Conservation (phyloP, 495 filamentous ascomycete genomes). For the Penicillium herquei region DNA sequence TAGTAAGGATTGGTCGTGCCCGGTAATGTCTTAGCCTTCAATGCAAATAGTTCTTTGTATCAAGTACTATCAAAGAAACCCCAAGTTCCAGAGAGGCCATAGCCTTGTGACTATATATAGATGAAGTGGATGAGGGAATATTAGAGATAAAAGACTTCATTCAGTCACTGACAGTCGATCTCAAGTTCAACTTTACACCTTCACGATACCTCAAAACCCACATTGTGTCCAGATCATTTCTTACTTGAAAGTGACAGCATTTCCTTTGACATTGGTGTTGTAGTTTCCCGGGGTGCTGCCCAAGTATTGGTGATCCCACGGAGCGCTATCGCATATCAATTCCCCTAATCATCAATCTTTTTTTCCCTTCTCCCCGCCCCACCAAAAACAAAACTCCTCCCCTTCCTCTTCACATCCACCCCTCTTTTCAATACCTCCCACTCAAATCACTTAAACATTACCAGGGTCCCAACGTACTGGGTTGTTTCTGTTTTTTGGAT, state of each 20-base stretch:
- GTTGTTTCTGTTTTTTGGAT: constrained; percentile 27
- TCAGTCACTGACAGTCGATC: no score
- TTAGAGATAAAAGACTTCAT: no score
- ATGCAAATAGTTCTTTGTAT: constrained; percentile 28
- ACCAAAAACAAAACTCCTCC: constrained; percentile 34
- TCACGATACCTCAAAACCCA: no score
- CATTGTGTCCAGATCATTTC: no score
- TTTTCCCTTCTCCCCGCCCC: constrained; percentile 32
- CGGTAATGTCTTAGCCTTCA: constrained; percentile 23
- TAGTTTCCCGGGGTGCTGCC: no score
- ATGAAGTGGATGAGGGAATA: no score
- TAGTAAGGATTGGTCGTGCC: constrained; percentile 24
- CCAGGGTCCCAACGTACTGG: constrained; percentile 24
- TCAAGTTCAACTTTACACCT: no score
- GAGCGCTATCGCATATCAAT: constrained; percentile 23
- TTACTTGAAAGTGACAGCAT: no score
- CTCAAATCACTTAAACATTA: constrained; percentile 25
- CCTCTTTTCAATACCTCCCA: constrained; percentile 17
- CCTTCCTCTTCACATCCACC: constrained; percentile 24
- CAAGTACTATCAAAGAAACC: not conserved
- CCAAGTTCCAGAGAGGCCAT: not conserved
- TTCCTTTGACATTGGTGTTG: no score
- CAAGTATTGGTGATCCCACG: not conserved
- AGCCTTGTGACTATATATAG: not conserved
- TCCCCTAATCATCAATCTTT: constrained; percentile 32